phyloP scores from a whole-genome alignment of 371 early-diverging fungal genomes.

The Mortierella sp. region DNA sequence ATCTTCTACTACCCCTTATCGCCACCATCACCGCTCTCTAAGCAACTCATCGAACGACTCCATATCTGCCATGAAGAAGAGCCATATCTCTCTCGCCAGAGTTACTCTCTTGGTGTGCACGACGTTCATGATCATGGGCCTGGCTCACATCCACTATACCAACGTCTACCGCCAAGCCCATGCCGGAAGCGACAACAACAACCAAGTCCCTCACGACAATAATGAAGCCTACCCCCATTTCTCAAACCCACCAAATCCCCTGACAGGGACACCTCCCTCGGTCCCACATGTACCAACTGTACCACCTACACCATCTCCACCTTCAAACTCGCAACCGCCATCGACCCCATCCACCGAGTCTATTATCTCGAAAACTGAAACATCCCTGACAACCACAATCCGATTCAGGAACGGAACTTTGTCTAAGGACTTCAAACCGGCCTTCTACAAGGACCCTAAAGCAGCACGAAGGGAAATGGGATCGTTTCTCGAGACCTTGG shows the following conservation, averaged over 20 bases:
- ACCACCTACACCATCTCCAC: background rate
- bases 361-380: slow-evolving; percentile 4
- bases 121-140: slow-evolving; percentile 23
- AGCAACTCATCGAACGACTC: background rate
- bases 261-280: too few species aligned
- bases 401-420: slow-evolving; percentile 26
- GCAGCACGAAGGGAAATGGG: slow-evolving; percentile 36
- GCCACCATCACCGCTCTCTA: background rate
- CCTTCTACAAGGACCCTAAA: slow-evolving; percentile 18
- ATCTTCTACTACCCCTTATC: background rate
- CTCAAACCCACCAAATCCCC: slow-evolving; percentile 3
- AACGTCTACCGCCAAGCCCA: slow-evolving; percentile 7
- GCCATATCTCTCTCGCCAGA: slow-evolving; percentile 21
- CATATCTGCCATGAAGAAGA: slow-evolving; percentile 15
- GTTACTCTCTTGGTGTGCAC: slow-evolving; percentile 26
- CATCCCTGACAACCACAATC: slow-evolving; percentile 9
- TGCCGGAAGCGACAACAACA: background rate
- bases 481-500: slow-evolving; percentile 37
- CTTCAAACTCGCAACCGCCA: background rate
- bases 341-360: background rate
- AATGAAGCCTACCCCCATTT: too few species aligned
- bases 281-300: background rate
- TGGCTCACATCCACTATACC: slow-evolving; percentile 34
- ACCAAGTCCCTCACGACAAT: background rate
- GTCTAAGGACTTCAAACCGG: slow-evolving; percentile 33